Evolutionary conservation across 176 grass and related monocot species (phyloP).

Genomic region (Canna indica): DNA sequence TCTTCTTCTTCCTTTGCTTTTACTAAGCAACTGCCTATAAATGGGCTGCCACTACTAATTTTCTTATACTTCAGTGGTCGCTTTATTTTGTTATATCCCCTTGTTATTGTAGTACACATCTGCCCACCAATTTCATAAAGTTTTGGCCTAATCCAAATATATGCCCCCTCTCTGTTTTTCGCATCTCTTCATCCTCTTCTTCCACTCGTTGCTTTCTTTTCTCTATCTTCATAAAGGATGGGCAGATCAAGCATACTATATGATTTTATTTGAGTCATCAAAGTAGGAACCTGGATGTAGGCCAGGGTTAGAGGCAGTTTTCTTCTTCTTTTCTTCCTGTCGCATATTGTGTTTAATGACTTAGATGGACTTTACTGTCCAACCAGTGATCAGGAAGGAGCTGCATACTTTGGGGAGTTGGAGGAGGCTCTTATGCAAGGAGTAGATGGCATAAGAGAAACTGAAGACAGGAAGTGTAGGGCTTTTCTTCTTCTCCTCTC

Average conservation of each 20-base stretch:
- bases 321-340: neutral
- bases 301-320: neutral
- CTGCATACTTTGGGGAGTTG: conserved; percentile 63
- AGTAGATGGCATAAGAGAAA: conserved; percentile 36
- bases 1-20: neutral
- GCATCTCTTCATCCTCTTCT: conserved; percentile 5
- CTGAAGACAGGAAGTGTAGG: conserved; percentile 43
- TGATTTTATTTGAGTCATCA: neutral
- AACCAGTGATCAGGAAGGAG: conserved; percentile 56
- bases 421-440: conserved; percentile 77
- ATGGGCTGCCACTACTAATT: neutral
- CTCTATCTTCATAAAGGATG: neutral
- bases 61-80: neutral
- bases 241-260: neutral
- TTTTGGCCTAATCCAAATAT: conserved; percentile 5
- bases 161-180: conserved; percentile 7
- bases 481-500: conserved; percentile 9
- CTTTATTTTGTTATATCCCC: conserved; percentile 5
- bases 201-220: neutral
- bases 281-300: too few relatives aligned
- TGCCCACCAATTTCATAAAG: conserved; percentile 3
- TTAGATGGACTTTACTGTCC: neutral
- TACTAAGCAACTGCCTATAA: neutral
- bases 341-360: neutral
- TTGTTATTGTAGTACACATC: neutral